Conservation (phyloP, 768 basidiomycete species). For the Gyrodon lividus region DNA sequence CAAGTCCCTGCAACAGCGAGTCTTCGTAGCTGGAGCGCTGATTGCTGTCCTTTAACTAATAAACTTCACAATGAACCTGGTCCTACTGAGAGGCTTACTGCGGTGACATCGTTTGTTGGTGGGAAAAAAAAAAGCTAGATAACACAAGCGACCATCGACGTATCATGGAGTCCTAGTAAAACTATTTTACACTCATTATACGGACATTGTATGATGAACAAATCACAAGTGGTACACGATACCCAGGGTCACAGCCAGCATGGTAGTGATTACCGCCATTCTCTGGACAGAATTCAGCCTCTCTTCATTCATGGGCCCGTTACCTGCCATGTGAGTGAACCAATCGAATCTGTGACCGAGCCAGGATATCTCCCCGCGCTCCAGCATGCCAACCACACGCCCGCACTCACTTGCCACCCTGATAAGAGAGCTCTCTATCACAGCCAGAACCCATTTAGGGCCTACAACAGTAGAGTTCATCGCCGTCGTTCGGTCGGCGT, state of each 20-base stretch:
- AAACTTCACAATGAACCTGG: too few relatives aligned
- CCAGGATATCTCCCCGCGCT: slow-evolving; percentile 38
- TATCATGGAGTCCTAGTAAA: too few relatives aligned
- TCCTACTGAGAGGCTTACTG: too few relatives aligned
- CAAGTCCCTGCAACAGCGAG: not conserved
- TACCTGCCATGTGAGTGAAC: slow-evolving; percentile 44
- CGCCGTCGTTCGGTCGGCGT: slow-evolving; percentile 33
- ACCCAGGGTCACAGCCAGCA: slow-evolving; percentile 5
- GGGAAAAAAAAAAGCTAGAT: too few relatives aligned
- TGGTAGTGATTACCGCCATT: slow-evolving; percentile 16
- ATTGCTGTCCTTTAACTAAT: too few relatives aligned
- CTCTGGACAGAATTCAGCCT: slow-evolving; percentile 39
- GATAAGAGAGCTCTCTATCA: slow-evolving; percentile 50
- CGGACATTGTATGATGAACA: not conserved
- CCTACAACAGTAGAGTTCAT: slow-evolving; percentile 38
- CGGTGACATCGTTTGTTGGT: too few relatives aligned
- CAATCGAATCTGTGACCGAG: slow-evolving; percentile 53
- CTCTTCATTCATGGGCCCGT: slow-evolving; percentile 45
- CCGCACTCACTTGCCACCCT: slow-evolving; percentile 52
- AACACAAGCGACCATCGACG: too few relatives aligned
- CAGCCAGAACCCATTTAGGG: slow-evolving; percentile 40
- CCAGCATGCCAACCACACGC: slow-evolving; percentile 43
- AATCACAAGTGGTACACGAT: not conserved
- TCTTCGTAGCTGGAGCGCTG: too few relatives aligned
- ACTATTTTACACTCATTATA: not conserved